These are phyloP conservation scores for Teratosphaeria pseudoeucalypti DNA, from an alignment of 2,329 filamentous ascomycete genomes.

Conservation along the genomic window DNA sequence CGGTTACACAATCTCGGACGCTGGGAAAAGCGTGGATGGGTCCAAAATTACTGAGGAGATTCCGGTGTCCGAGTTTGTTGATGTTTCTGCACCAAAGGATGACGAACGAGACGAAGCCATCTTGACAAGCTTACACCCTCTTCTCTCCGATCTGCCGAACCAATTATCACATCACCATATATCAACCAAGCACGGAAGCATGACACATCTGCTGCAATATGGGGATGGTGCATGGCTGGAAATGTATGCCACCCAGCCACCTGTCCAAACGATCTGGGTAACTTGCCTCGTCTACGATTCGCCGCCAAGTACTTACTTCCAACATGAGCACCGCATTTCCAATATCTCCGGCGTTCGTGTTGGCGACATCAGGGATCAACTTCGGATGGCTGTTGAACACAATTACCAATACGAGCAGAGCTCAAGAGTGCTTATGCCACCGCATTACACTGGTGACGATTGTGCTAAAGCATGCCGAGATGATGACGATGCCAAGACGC, in stretches of 20 bases:
- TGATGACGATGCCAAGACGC: background rate
- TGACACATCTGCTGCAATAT: background rate
- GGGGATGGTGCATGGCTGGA: background rate
- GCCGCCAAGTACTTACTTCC: background rate
- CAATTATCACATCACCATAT: background rate
- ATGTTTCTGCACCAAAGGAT: background rate
- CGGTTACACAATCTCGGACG: background rate
- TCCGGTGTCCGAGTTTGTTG: background rate
- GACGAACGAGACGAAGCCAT: background rate
- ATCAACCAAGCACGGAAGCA: background rate
- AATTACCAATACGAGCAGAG: background rate
- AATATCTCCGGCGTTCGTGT: background rate
- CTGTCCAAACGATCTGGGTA: background rate
- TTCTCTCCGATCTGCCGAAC: background rate
- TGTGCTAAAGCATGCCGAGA: background rate
- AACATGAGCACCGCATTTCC: background rate
- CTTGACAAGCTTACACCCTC: background rate
- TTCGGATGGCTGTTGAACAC: background rate
- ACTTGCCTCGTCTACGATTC: background rate
- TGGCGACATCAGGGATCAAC: background rate
- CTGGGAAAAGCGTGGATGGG: background rate
- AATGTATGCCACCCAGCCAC: background rate
- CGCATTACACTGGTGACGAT: background rate
- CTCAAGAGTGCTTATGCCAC: background rate
- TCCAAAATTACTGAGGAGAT: background rate